phyloP scores from a whole-genome alignment of 257 asterid genomes.

The Capsicum pubescens region DNA sequence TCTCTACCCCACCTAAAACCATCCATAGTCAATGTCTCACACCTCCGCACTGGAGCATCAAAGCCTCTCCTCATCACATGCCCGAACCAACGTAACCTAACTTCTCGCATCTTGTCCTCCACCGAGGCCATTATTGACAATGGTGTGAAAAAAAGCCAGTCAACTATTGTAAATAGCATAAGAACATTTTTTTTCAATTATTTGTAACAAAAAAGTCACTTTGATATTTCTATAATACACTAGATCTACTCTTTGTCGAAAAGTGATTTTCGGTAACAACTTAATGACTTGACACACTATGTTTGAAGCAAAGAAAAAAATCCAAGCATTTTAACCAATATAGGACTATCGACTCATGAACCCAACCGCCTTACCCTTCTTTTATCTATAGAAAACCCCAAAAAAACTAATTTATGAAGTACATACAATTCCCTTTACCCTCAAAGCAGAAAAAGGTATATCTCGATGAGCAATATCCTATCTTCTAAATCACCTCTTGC shows the following conservation, averaged over 20 bases:
- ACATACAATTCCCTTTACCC: slow-evolving; percentile 63
- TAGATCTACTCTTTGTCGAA: not conserved
- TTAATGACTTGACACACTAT: not conserved
- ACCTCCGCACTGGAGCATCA: no score
- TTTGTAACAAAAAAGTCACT: not conserved
- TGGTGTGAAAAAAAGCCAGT: not conserved
- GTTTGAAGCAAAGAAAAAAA: not conserved
- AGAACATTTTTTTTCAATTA: not conserved
- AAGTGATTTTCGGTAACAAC: not conserved
- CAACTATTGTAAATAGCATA: not conserved
- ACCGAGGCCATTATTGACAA: no score
- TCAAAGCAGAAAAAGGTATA: slow-evolving; percentile 62
- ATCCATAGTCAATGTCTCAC: no score
- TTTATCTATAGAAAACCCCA: slow-evolving; percentile 1
- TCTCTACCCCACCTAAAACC: no score
- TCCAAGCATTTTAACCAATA: not conserved
- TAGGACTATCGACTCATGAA: not conserved
- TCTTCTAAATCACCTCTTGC: slow-evolving; percentile 67
- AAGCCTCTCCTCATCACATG: no score
- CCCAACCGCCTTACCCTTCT: not conserved
- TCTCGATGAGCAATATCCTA: slow-evolving; percentile 71
- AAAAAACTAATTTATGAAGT: slow-evolving; percentile 57
- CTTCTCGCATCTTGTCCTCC: no score
- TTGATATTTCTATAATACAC: not conserved
- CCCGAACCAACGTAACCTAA: no score